Evolutionary conservation across 1,284 basidiomycete genomes (phyloP).

Genomic region (Puccinia novopanici): DNA sequence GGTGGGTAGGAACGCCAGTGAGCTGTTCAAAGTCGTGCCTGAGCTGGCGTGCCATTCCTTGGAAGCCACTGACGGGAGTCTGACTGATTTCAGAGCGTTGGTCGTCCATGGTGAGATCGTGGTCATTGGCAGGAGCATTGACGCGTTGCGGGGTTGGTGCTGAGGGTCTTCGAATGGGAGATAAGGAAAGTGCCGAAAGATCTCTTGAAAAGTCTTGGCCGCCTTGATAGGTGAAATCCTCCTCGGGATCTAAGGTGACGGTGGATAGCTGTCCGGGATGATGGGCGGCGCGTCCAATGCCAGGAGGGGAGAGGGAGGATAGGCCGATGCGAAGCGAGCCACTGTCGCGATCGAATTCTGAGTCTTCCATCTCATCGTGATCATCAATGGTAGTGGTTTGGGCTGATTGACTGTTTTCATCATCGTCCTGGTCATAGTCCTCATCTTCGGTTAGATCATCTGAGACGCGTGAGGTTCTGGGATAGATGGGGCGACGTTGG

Average conservation of each 20-base stretch:
- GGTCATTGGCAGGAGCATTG: background rate
- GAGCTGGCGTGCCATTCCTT: conserved; percentile 45
- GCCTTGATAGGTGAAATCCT: conserved; percentile 25
- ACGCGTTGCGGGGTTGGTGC: conserved; percentile 31
- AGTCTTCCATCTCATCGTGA: conserved; percentile 13
- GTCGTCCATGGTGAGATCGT: conserved; percentile 15
- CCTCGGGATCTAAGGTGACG: conserved; percentile 31
- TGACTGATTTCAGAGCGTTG: conserved; percentile 20
- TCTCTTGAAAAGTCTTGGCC: conserved; percentile 45
- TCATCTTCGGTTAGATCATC: conserved; percentile 44
- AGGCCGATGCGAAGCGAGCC: conserved; percentile 36
- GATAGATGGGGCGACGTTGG: background rate
- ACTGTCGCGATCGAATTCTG: conserved; percentile 14
- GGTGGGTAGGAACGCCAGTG: conserved; percentile 21
- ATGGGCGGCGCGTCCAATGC: conserved; percentile 32
- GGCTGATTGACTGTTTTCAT: conserved; percentile 15
- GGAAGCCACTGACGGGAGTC: conserved; percentile 39
- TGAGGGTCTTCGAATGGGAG: conserved; percentile 36
- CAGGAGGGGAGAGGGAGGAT: conserved; percentile 49
- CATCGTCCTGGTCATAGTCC: background rate
- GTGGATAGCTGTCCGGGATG: conserved; percentile 34
- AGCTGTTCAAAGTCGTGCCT: conserved; percentile 39
- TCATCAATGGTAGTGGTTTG: conserved; percentile 39
- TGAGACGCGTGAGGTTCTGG: conserved; percentile 8
- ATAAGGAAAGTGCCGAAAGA: conserved; percentile 45